Evolutionary conservation across 2,329 filamentous ascomycete genomes (phyloP).

Genomic region (Fusarium nisikadoi): DNA sequence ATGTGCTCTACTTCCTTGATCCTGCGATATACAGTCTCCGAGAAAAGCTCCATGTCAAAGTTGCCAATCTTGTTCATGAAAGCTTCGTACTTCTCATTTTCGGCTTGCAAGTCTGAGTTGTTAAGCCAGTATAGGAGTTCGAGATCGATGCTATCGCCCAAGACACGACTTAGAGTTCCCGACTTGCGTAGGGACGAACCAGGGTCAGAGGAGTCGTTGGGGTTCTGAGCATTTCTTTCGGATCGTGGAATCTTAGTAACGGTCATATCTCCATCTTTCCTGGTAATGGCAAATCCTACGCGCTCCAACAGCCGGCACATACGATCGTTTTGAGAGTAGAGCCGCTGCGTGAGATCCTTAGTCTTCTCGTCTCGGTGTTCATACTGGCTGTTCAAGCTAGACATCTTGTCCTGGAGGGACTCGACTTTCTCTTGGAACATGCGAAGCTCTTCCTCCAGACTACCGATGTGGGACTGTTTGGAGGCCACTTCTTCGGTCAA

Average conservation of each 20-base stretch:
- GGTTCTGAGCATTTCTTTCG: constrained; percentile 66
- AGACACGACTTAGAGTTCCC: constrained; percentile 63
- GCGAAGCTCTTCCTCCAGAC: constrained; percentile 79
- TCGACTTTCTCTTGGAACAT: constrained; percentile 74
- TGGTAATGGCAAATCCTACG: constrained; percentile 83
- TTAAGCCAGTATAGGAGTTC: constrained; percentile 86
- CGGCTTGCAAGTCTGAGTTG: constrained; percentile 70
- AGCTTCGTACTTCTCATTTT: constrained; percentile 77
- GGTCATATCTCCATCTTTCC: constrained; percentile 76
- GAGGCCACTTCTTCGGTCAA: constrained; percentile 78
- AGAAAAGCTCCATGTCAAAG: constrained; percentile 86
- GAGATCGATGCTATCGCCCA: constrained; percentile 72
- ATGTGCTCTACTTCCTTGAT: constrained; percentile 94
- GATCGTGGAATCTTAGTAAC: constrained; percentile 77
- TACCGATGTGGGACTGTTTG: constrained; percentile 79
- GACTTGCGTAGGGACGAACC: constrained; percentile 64
- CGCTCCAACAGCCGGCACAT: constrained; percentile 86
- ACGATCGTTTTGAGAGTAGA: constrained; percentile 86
- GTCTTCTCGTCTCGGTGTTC: constrained; percentile 77
- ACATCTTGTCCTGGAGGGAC: constrained; percentile 62
- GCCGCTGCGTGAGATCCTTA: constrained; percentile 83
- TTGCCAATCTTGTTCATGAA: constrained; percentile 79
- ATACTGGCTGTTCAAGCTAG: constrained; percentile 65
- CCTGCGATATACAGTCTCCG: constrained; percentile 86
- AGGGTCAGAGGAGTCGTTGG: constrained; percentile 68